These are phyloP conservation scores for Fraxinus baroniana DNA, from an alignment of 305 asterid genomes.

Conservation along the genomic window DNA sequence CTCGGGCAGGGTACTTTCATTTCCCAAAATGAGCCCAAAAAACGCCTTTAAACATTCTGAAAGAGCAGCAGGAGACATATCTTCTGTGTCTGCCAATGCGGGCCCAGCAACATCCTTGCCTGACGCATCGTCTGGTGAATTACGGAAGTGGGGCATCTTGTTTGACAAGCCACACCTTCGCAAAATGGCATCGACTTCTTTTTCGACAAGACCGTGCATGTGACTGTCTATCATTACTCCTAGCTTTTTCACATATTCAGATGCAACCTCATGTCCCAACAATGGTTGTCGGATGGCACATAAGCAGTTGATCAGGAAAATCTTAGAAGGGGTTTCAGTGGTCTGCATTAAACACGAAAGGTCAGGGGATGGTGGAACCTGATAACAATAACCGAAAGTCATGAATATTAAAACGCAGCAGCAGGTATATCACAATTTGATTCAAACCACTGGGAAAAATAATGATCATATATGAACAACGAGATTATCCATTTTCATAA, in stretches of 20 bases:
- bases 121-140: constrained; percentile 31
- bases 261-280: constrained; percentile 65
- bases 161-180: constrained; percentile 69
- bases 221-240: constrained; percentile 75
- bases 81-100: constrained; percentile 72
- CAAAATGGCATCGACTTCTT: constrained; percentile 68
- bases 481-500: not conserved
- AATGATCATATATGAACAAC: not conserved
- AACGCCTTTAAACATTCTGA: constrained; percentile 81
- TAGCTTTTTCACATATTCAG: constrained; percentile 71
- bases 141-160: constrained; percentile 73
- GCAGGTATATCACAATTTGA: not conserved
- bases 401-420: not conserved
- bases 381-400: not conserved
- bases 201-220: constrained; percentile 70
- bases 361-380: not conserved
- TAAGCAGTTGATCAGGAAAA: constrained; percentile 88
- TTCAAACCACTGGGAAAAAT: not conserved
- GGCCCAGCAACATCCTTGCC: constrained; percentile 27
- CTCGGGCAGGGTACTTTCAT: constrained; percentile 77
- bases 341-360: constrained; percentile 41
- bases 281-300: constrained; percentile 88
- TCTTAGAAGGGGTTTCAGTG: constrained; percentile 80
- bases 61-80: constrained; percentile 62
- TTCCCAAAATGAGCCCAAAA: constrained; percentile 86